A percentile compares a stretch with the other conserved stretches of the same genome.
phyloP scores from a whole-genome alignment of 2,329 filamentous ascomycete species.

The Simplicillium aogashimaense region DNA sequence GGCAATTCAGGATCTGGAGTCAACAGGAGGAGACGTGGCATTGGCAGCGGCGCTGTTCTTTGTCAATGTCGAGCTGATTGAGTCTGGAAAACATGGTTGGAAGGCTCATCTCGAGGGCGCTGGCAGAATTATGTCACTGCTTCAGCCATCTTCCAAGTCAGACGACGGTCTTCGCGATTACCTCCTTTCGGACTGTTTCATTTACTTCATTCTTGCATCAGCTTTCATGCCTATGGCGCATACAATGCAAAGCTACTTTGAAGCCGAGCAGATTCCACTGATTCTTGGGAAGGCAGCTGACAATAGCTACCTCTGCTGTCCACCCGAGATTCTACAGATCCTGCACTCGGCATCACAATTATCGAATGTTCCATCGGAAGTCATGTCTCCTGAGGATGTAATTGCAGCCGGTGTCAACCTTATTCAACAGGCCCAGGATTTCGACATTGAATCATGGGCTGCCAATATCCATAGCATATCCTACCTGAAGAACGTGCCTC shows the following conservation, averaged over 20 bases:
- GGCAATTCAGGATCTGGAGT: constrained; percentile 27
- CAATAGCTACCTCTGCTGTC: constrained; percentile 37
- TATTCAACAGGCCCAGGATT: constrained; percentile 23
- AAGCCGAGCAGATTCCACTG: constrained; percentile 23
- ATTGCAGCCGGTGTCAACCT: constrained; percentile 21
- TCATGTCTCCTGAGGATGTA: constrained; percentile 16
- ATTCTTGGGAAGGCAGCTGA: constrained; percentile 29
- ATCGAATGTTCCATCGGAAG: constrained; percentile 17
- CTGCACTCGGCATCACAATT: constrained; percentile 31
- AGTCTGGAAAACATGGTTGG: constrained; percentile 37
- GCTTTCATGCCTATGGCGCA: constrained; percentile 27
- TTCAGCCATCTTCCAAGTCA: constrained; percentile 21
- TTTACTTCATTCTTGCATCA: constrained; percentile 36
- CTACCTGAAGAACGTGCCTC: constrained; percentile 19
- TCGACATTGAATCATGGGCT: constrained; percentile 33
- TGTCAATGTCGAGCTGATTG: constrained; percentile 39
- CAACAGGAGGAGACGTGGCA: constrained; percentile 27
- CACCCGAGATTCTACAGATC: constrained; percentile 31
- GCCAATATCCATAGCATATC: constrained; percentile 22
- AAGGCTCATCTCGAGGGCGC: constrained; percentile 36
- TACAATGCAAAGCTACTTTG: constrained; percentile 21
- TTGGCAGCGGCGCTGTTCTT: constrained; percentile 38
- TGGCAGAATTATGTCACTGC: constrained; percentile 29
- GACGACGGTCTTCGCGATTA: constrained; percentile 30
- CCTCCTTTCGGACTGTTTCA: constrained; percentile 37